Evolutionary conservation across 306 rosid genomes (phyloP).

Genomic region (Acmispon strigosus): DNA sequence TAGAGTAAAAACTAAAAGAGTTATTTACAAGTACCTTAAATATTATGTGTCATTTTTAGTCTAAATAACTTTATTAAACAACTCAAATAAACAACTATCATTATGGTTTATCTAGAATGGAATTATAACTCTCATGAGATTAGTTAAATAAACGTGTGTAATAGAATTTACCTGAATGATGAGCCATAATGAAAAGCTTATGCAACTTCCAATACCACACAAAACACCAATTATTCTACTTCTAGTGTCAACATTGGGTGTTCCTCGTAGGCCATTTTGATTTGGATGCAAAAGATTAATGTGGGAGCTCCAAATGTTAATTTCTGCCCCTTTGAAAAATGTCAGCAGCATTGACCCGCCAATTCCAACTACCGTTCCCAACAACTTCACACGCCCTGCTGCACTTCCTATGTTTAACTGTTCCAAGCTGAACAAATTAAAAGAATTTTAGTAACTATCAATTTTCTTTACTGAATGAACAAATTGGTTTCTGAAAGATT

Average conservation of each 20-base stretch:
- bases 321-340: slow-evolving; percentile 25
- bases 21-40: too few relatives aligned
- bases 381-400: slow-evolving; percentile 30
- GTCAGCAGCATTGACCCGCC: slow-evolving; percentile 40
- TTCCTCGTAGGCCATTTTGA: background rate
- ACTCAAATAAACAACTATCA: too few relatives aligned
- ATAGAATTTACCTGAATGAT: slow-evolving; percentile 28
- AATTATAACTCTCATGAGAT: too few relatives aligned
- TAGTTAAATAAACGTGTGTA: too few relatives aligned
- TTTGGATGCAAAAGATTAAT: background rate
- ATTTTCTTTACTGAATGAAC: too few relatives aligned
- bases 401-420: slow-evolving; percentile 1
- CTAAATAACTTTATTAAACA: too few relatives aligned
- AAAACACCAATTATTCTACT: background rate
- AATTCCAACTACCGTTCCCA: slow-evolving; percentile 25
- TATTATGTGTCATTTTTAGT: too few relatives aligned
- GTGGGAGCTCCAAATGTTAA: slow-evolving; percentile 13
- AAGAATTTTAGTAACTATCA: background rate
- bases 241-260: background rate
- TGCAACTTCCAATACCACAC: slow-evolving; percentile 3
- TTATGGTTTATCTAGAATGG: too few relatives aligned
- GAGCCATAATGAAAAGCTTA: slow-evolving; percentile 15
- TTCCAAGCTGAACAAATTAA: slow-evolving; percentile 4
- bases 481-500: too few relatives aligned
- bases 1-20: too few relatives aligned